Conservation (phyloP, 2,329 filamentous ascomycete species). For the Epichloe typhina region DNA sequence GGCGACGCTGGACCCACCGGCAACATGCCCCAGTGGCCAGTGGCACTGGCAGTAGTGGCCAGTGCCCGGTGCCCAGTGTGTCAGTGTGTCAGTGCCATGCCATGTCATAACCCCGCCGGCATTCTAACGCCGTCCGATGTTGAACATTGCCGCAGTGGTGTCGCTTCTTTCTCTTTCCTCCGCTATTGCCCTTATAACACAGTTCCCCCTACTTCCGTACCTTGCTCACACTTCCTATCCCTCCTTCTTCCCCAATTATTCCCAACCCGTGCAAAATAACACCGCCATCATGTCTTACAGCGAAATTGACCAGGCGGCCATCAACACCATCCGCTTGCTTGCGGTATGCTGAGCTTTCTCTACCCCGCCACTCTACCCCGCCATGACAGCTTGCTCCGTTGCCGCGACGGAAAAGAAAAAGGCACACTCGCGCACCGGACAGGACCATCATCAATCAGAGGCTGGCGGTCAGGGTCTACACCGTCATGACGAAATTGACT, state of each 20-base stretch:
- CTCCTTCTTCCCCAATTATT: slow-evolving; percentile 11
- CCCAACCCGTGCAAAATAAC: slow-evolving; percentile 11
- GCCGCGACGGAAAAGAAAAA: not conserved
- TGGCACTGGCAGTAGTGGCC: not conserved
- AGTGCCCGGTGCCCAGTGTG: not conserved
- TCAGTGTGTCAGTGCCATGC: slow-evolving; percentile 10
- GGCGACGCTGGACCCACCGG: slow-evolving; percentile 6
- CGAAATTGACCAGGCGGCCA: slow-evolving; percentile 77
- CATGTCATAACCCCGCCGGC: slow-evolving; percentile 18
- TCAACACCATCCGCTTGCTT: slow-evolving; percentile 96
- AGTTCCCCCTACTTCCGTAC: slow-evolving; percentile 15
- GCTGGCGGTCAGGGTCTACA: slow-evolving; percentile 1
- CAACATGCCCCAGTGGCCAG: not conserved
- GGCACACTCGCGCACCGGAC: not conserved
- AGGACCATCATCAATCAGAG: not conserved
- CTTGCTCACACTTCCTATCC: slow-evolving; percentile 8
- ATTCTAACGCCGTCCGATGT: not conserved
- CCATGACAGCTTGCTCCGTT: slow-evolving; percentile 11
- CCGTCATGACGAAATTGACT: not conserved
- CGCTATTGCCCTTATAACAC: slow-evolving; percentile 13
- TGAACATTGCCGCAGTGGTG: slow-evolving; percentile 1
- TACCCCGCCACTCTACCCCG: slow-evolving; percentile 16
- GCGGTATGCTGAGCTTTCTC: slow-evolving; percentile 55
- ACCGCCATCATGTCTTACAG: slow-evolving; percentile 67
- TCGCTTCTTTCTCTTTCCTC: slow-evolving; percentile 10